These are phyloP conservation scores for Amaranthus tricolor DNA, from an alignment of 179 eudicot species.

Conservation along the genomic window DNA sequence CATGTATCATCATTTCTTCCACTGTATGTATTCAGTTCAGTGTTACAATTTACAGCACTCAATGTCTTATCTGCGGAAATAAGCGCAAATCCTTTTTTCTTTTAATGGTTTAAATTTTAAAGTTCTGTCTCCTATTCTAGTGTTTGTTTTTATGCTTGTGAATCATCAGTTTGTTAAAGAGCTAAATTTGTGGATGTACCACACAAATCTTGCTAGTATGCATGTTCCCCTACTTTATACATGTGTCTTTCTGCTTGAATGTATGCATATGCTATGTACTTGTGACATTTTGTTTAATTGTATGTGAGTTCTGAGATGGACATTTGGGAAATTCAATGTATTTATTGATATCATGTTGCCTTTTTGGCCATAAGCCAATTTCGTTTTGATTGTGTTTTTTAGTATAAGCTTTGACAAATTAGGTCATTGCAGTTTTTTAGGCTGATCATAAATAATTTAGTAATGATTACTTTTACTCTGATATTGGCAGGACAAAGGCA, in stretches of 20 bases:
- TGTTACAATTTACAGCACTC: no score
- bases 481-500: slow-evolving; percentile 55
- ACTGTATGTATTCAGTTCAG: no score
- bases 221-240: neutral
- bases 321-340: neutral
- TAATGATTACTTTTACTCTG: slow-evolving; percentile 5
- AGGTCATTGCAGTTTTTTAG: slow-evolving; percentile 1
- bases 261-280: neutral
- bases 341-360: neutral
- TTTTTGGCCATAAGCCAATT: neutral
- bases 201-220: neutral
- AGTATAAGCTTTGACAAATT: neutral
- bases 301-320: neutral
- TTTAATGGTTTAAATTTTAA: no score
- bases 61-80: no score
- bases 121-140: no score
- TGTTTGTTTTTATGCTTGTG: no score
- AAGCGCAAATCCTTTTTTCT: no score
- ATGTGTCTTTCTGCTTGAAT: neutral
- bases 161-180: no score
- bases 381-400: neutral
- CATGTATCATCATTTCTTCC: no score
- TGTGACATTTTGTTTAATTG: neutral
- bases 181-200: no score
- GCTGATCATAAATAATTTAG: neutral